phyloP scores from a whole-genome alignment of 805 yeast species.

The Metschnikowia borealis region DNA sequence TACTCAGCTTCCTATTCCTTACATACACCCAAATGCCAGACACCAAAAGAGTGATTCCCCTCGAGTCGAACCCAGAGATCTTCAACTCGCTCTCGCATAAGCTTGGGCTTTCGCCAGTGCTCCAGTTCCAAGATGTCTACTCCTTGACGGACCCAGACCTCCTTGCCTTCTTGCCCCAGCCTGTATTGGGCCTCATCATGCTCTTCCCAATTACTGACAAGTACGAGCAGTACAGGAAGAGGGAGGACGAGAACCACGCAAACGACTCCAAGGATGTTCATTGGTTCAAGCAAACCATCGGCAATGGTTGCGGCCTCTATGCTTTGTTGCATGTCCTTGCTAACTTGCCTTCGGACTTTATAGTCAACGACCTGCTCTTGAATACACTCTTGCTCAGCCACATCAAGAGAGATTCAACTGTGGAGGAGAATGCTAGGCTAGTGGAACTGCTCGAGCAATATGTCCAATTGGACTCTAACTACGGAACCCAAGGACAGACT shows the following conservation, averaged over 20 bases:
- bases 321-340: slow-evolving; percentile 67
- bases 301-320: slow-evolving; percentile 89
- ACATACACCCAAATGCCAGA: slow-evolving; percentile 11
- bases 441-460: slow-evolving; percentile 45
- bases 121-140: slow-evolving; percentile 74
- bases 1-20: neutral
- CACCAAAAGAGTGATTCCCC: slow-evolving; percentile 57
- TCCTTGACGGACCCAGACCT: slow-evolving; percentile 83
- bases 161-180: slow-evolving; percentile 76
- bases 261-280: slow-evolving; percentile 34
- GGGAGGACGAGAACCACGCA: slow-evolving; percentile 34
- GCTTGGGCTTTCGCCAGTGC: slow-evolving; percentile 60
- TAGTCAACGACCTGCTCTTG: slow-evolving; percentile 36
- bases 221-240: slow-evolving; percentile 50
- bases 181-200: slow-evolving; percentile 68
- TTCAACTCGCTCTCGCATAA: slow-evolving; percentile 65
- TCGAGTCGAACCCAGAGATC: slow-evolving; percentile 86
- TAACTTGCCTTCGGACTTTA: slow-evolving; percentile 44
- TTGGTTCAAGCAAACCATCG: slow-evolving; percentile 86
- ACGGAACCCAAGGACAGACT: slow-evolving; percentile 57
- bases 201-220: slow-evolving; percentile 72
- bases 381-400: slow-evolving; percentile 23
- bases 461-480: slow-evolving; percentile 40
- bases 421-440: slow-evolving; percentile 36
- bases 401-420: slow-evolving; percentile 18